phyloP scores from a whole-genome alignment of 257 asterid species.

The Euphrasia confusa region DNA sequence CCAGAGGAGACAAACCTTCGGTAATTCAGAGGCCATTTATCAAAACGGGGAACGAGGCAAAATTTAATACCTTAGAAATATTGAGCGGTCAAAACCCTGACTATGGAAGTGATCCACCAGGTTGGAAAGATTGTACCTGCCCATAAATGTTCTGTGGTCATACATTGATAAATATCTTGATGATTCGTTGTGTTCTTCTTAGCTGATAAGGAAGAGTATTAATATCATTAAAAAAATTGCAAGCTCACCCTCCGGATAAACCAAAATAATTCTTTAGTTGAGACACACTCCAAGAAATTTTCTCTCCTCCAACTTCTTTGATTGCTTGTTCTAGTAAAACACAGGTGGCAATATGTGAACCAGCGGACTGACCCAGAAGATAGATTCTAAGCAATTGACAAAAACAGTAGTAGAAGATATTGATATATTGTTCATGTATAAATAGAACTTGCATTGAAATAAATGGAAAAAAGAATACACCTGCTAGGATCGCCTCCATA shows the following conservation, averaged over 20 bases:
- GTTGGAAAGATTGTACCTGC: conserved; percentile 71
- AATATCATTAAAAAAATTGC: not conserved
- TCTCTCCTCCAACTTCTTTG: conserved; percentile 72
- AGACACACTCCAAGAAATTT: conserved; percentile 77
- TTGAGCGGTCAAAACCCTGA: conserved; percentile 74
- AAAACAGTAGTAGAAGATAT: not conserved
- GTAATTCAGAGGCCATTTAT: not conserved
- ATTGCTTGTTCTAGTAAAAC: conserved; percentile 79
- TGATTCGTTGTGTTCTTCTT: too few relatives aligned
- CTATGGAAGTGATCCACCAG: conserved; percentile 70
- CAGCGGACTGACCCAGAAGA: conserved; percentile 98
- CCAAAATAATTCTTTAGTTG: conserved; percentile 87
- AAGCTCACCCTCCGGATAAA: conserved; percentile 86
- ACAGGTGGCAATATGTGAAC: conserved; percentile 93
- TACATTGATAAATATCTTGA: not conserved
- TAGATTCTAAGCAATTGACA: conserved; percentile 43
- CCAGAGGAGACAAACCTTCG: not conserved
- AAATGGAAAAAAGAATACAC: not conserved
- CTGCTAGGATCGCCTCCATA: conserved; percentile 4
- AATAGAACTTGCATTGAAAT: not conserved
- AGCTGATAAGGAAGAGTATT: not conserved
- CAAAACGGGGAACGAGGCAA: not conserved
- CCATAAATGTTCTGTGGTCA: conserved; percentile 23
- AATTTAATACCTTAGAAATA: conserved; percentile 54
- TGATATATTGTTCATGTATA: not conserved